phyloP scores from a whole-genome alignment of 176 grass and related monocot species.

The Bonia amplexicaulis region DNA sequence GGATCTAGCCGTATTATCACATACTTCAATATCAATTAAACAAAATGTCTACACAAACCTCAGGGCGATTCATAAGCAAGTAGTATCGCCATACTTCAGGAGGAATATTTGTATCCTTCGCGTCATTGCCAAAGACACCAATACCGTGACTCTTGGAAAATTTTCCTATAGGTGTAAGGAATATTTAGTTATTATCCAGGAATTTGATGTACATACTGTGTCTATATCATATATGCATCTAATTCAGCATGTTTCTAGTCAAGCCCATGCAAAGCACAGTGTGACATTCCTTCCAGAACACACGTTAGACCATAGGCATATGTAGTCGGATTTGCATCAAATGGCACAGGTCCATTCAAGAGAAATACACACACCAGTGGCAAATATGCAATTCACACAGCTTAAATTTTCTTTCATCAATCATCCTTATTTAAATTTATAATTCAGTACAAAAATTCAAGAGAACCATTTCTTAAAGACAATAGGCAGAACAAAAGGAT shows the following conservation, averaged over 20 bases:
- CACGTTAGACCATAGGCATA: not conserved
- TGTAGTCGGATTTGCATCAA: slow-evolving; percentile 1
- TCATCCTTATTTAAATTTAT: not conserved
- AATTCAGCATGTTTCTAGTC: not conserved
- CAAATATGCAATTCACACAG: not conserved
- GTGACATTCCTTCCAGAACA: not conserved
- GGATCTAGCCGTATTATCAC: not conserved
- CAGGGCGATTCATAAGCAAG: slow-evolving; percentile 88
- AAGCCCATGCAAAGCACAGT: slow-evolving; percentile 3
- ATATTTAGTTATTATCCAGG: slow-evolving; percentile 14
- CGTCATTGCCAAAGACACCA: slow-evolving; percentile 96
- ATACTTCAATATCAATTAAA: slow-evolving; percentile 25
- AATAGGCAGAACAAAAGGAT: not conserved
- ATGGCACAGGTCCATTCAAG: not conserved
- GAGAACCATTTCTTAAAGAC: not conserved
- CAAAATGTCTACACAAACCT: slow-evolving; percentile 50
- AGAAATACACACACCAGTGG: not conserved
- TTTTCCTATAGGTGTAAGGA: slow-evolving; percentile 51
- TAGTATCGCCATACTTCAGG: slow-evolving; percentile 96
- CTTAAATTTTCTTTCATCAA: not conserved
- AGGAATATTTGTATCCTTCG: slow-evolving; percentile 79
- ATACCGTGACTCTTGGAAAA: slow-evolving; percentile 92
- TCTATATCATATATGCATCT: slow-evolving; percentile 9
- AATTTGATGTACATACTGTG: not conserved
- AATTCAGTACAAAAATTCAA: not conserved